Conservation (phyloP, 495 filamentous ascomycete genomes). For the Podospora pseudopauciseta region DNA sequence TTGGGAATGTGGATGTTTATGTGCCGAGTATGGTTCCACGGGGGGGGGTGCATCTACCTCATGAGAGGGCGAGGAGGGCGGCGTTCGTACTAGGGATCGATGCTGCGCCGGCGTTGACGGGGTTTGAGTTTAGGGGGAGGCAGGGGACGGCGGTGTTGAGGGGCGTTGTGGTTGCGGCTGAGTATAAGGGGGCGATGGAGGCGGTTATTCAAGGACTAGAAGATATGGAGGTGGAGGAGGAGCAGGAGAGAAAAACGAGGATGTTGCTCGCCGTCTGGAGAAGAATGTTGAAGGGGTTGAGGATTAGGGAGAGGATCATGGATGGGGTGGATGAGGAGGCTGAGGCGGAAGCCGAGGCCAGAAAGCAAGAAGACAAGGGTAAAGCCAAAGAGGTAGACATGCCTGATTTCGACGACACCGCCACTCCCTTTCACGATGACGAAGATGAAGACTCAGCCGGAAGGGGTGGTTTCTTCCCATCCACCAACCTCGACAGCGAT, state of each 20-base stretch:
- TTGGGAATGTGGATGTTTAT: constrained; percentile 87
- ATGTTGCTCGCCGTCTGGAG: constrained; percentile 71
- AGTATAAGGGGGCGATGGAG: constrained; percentile 66
- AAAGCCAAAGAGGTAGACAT: constrained; percentile 23
- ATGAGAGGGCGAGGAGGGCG: constrained; percentile 64
- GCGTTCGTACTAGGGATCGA: constrained; percentile 78
- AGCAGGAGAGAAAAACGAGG: constrained; percentile 52
- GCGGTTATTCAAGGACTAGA: constrained; percentile 62
- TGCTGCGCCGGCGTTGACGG: constrained; percentile 83
- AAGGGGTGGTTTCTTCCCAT: neutral
- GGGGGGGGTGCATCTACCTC: constrained; percentile 64
- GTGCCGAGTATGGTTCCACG: constrained; percentile 87
- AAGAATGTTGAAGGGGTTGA: constrained; percentile 66
- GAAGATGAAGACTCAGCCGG: constrained; percentile 23
- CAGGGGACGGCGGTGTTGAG: constrained; percentile 73
- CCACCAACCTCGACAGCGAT: neutral
- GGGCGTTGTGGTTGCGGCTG: constrained; percentile 70
- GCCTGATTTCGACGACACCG: constrained; percentile 21
- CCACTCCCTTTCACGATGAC: constrained; percentile 18
- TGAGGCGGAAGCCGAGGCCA: constrained; percentile 32
- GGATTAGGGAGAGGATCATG: constrained; percentile 72
- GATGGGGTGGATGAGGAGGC: constrained; percentile 45
- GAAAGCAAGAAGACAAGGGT: constrained; percentile 23
- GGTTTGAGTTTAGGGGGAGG: constrained; percentile 80
- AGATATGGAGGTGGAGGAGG: constrained; percentile 55